These are phyloP conservation scores for Amanita exitialis DNA, from an alignment of 768 basidiomycete species.

Conservation along the genomic window DNA sequence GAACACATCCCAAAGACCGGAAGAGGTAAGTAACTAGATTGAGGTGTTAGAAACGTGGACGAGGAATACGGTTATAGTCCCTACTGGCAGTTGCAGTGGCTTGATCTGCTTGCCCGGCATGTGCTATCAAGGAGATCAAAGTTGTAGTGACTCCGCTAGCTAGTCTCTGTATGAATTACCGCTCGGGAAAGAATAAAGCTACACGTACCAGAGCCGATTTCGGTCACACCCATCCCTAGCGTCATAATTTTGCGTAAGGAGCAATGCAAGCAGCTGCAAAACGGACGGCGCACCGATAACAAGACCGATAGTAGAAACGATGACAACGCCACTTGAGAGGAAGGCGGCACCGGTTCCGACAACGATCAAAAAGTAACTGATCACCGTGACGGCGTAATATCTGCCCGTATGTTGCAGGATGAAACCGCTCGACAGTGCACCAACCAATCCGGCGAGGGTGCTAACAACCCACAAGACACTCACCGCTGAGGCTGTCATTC, in stretches of 20 bases:
- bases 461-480: constrained; percentile 42
- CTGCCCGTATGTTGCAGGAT: constrained; percentile 49
- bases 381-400: constrained; percentile 41
- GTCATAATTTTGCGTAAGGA: neutral
- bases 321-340: constrained; percentile 28
- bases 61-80: constrained; percentile 5
- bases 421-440: constrained; percentile 42
- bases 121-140: constrained; percentile 52
- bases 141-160: constrained; percentile 46
- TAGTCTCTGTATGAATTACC: constrained; percentile 9
- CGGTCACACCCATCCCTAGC: constrained; percentile 24
- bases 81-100: constrained; percentile 56
- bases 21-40: constrained; percentile 52
- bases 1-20: constrained; percentile 49
- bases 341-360: constrained; percentile 26
- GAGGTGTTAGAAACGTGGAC: neutral
- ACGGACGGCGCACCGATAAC: constrained; percentile 26
- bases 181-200: neutral
- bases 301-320: constrained; percentile 27
- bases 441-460: constrained; percentile 33
- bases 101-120: constrained; percentile 51
- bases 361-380: constrained; percentile 27
- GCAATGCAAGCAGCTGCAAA: neutral
- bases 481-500: constrained; percentile 34
- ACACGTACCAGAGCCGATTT: constrained; percentile 28